These are phyloP conservation scores for Ceratocystis cacaofunesta DNA, from an alignment of 2,329 filamentous ascomycete genomes.

Conservation along the genomic window DNA sequence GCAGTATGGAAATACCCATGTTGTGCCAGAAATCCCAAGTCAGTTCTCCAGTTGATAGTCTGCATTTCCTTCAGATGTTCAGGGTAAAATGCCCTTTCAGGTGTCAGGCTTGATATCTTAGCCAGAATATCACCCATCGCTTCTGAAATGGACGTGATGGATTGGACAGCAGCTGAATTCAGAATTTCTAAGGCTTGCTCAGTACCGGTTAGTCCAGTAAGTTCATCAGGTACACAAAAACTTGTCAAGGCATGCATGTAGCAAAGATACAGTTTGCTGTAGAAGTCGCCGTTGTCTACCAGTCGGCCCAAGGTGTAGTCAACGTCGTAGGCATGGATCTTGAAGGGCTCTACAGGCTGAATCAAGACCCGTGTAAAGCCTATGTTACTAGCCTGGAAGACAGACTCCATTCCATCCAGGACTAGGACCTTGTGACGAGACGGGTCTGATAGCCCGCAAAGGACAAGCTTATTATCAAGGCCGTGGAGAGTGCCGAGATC, in stretches of 20 bases:
- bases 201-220: slow-evolving; percentile 37
- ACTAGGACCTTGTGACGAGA: slow-evolving; percentile 27
- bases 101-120: slow-evolving; percentile 29
- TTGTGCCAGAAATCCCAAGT: slow-evolving; percentile 30
- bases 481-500: slow-evolving; percentile 34
- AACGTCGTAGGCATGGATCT: slow-evolving; percentile 32
- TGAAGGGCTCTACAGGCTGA: background rate
- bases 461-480: slow-evolving; percentile 34
- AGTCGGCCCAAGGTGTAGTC: slow-evolving; percentile 36
- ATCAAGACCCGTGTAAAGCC: background rate
- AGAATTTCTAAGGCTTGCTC: slow-evolving; percentile 39
- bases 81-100: slow-evolving; percentile 33
- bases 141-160: slow-evolving; percentile 28
- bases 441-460: slow-evolving; percentile 21
- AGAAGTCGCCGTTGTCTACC: slow-evolving; percentile 33
- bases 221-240: slow-evolving; percentile 31
- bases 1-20: slow-evolving; percentile 28
- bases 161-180: slow-evolving; percentile 33
- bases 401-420: background rate
- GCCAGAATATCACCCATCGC: slow-evolving; percentile 26
- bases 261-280: slow-evolving; percentile 36
- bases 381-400: background rate
- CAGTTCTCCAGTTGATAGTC: slow-evolving; percentile 28
- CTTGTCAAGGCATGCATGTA: slow-evolving; percentile 42
- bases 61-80: slow-evolving; percentile 30